These are phyloP conservation scores for Trametes sanguinea DNA, from an alignment of 768 basidiomycete genomes.

Conservation along the genomic window DNA sequence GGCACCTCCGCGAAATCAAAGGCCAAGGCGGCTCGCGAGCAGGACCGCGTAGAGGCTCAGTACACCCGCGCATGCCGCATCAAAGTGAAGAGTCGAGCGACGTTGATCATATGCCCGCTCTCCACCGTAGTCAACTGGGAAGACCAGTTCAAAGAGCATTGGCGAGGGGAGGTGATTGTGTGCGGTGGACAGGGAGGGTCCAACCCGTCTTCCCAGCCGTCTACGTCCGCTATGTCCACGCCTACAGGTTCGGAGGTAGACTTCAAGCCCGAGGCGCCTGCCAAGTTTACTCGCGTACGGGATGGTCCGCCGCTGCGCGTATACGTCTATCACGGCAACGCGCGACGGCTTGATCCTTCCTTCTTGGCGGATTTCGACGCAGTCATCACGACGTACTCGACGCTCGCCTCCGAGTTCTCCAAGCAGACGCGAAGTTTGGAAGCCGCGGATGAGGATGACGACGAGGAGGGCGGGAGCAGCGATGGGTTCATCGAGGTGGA, in stretches of 20 bases:
- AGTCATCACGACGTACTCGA: slow-evolving; percentile 96
- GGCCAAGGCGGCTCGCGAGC: slow-evolving; percentile 63
- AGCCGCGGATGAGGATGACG: slow-evolving; percentile 60
- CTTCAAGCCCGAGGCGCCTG: slow-evolving; percentile 20
- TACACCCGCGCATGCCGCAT: slow-evolving; percentile 72
- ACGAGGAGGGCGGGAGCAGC: slow-evolving; percentile 64
- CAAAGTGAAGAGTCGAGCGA: slow-evolving; percentile 83
- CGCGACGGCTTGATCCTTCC: slow-evolving; percentile 80
- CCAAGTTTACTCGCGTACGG: slow-evolving; percentile 22
- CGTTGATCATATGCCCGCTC: slow-evolving; percentile 94
- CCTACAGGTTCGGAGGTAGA: slow-evolving; percentile 22
- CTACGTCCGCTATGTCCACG: slow-evolving; percentile 8
- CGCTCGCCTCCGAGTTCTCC: slow-evolving; percentile 91
- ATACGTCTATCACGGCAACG: slow-evolving; percentile 95
- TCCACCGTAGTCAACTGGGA: slow-evolving; percentile 99
- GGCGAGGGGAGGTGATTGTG: slow-evolving; percentile 84
- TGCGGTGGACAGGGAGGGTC: slow-evolving; percentile 73
- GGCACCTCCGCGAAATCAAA: slow-evolving; percentile 51
- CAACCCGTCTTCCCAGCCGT: slow-evolving; percentile 24
- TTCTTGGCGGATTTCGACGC: slow-evolving; percentile 94
- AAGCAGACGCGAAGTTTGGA: slow-evolving; percentile 76
- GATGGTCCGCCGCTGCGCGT: slow-evolving; percentile 61
- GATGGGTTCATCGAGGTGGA: slow-evolving; percentile 65
- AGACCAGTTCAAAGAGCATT: slow-evolving; percentile 97
- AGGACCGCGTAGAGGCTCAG: slow-evolving; percentile 72